Base-by-base conservation (phyloP, 495 filamentous ascomycete genomes). In the Pyrenula massariospora region DNA sequence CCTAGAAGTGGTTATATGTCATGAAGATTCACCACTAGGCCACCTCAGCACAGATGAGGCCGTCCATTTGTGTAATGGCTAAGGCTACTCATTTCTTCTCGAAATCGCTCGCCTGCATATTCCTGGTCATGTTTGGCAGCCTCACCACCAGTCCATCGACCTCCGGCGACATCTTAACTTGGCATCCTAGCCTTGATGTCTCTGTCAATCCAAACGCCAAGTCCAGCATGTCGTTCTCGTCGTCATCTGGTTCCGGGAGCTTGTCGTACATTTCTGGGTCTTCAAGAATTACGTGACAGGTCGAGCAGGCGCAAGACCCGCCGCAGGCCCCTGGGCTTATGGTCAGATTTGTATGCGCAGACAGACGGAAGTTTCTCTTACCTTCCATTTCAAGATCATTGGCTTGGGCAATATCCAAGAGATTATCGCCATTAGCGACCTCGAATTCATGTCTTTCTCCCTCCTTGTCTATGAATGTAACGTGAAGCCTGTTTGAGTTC, bases 171-270 rank as follows among this genome's bases (percentile, higher is more conserved):
- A 98, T 96, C 62, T 83, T 68, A 24, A 97, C 87, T 75, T 98
- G 93, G 70, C 93, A 98, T 5, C 93, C 93, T 51, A 98, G 70
- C n/a, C 93, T 80, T 50, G 89, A 95, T 51, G 94, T 98, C 74
- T 98, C 93, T 5, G 91, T 96, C 62, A 97, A 65, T 0, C 93
- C 93, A 68, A 98, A 98, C 0, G 93, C 93, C 58, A 97, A 68
- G 68, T 98, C 93, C 62, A 98, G 74, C 93, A 98, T 98, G 71
- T 98, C 93, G 68, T 97, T 97, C 79, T 98, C 93, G 67, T 98
- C 94, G 67, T 98, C 93, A 48, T 86, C 84, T 15, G 93, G 88
- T 70, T 97, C 94, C 50, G 84, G 80, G 75, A 97, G 92, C 73
- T 84, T 85, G 60, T 97, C 93, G 66, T 89, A 97, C 77, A 87